Base-by-base conservation (phyloP, 768 basidiomycete species). In the Boletus rex-veris region DNA sequence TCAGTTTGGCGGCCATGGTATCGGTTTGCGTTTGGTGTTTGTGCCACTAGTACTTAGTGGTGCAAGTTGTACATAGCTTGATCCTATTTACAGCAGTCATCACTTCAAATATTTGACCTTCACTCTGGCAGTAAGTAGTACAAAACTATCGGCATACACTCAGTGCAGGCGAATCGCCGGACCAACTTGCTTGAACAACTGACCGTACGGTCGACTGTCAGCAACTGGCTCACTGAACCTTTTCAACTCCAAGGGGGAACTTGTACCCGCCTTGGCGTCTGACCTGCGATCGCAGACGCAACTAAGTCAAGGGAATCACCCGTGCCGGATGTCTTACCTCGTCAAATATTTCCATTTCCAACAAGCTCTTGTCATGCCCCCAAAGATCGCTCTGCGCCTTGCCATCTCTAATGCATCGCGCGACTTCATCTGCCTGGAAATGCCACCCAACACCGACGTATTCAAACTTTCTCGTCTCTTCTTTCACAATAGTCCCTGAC, bases 391-490 rank as follows among this genome's bases (percentile, higher is more conserved):
- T 91, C 71, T 93, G 84, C 24, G 73, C 72, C 75, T 86, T 89
- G 3, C 86, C 86, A 48, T 86, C 85, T 37, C 83, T 71, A 19
- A 92, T 74, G 63, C 87, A 90, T 45, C 89, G 71, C 16, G 89
- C 92, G 11, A 92, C 90, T 55, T 94, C 91, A 62, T 95, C 92
- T 4, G 92, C 91, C 69, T 94, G 81, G 70, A 85, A 95, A 68
- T 90, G 82, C 86, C 82, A 90, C 8, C 91, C 92, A 33, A 74
- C 75, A 10, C 89, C 90, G 5, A 77, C 71, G 62, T 85, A 85
- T 39, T 81, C 75, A 56, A 86, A 82, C 26, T 62, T 68, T 53
- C 70, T 77, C 43, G 75, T 82, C 65, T 89, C 87, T 63, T 88
- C 85, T 46, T 74, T 74, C 31, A 73, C 73, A 33, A 78, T 65